phyloP scores from a whole-genome alignment of 371 early-diverging fungal species.

The Mortierella sp. region DNA sequence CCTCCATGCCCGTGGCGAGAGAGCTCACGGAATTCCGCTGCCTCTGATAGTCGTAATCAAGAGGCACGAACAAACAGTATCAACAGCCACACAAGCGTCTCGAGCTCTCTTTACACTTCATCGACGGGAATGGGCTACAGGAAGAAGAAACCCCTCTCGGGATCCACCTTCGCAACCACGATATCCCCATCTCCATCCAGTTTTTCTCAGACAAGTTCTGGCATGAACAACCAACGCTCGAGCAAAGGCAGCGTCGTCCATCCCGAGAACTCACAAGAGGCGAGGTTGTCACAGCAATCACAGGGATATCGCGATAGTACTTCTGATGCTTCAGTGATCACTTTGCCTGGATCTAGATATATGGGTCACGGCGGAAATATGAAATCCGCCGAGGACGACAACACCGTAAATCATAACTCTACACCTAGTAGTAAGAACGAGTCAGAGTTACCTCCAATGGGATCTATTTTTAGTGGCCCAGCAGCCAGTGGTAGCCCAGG shows the following conservation, averaged over 20 bases:
- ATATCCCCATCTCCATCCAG: slow-evolving; percentile 32
- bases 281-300: not conserved
- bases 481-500: slow-evolving; percentile 14
- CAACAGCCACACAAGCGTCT: slow-evolving; percentile 13
- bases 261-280: slow-evolving; percentile 11
- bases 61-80: slow-evolving; percentile 22
- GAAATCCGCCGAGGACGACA: slow-evolving; percentile 13
- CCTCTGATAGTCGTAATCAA: slow-evolving; percentile 26
- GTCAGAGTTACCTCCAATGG: slow-evolving; percentile 21
- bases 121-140: slow-evolving; percentile 8
- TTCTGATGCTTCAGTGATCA: slow-evolving; percentile 33
- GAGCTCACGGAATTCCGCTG: slow-evolving; percentile 40
- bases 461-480: slow-evolving; percentile 7
- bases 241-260: slow-evolving; percentile 10
- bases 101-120: slow-evolving; percentile 9
- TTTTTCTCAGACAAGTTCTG: slow-evolving; percentile 25
- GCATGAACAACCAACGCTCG: slow-evolving; percentile 11
- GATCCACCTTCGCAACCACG: slow-evolving; percentile 33
- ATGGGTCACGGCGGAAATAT: slow-evolving; percentile 13
- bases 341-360: slow-evolving; percentile 44
- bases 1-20: slow-evolving; percentile 36
- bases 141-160: slow-evolving; percentile 31
- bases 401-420: not conserved
- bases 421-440: slow-evolving; percentile 11
- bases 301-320: slow-evolving; percentile 2